These are phyloP conservation scores for Stipa capillata DNA, from an alignment of 176 grass and related monocot genomes.

Conservation along the genomic window DNA sequence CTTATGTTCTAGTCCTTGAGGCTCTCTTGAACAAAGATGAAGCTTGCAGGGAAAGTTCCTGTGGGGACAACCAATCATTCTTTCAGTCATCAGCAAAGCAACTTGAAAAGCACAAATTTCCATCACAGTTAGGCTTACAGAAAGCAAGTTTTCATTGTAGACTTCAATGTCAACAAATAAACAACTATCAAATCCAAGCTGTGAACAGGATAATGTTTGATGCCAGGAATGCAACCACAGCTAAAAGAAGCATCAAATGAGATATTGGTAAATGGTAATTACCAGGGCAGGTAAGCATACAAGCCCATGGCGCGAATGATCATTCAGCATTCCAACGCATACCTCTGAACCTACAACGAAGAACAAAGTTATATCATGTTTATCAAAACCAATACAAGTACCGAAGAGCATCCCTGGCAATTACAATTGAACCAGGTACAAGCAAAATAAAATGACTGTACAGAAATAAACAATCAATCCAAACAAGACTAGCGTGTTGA, in stretches of 20 bases:
- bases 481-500: background rate
- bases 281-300: conserved; percentile 21
- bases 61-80: conserved; percentile 4
- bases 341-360: conserved; percentile 49
- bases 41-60: conserved; percentile 5
- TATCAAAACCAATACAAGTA: background rate
- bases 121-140: background rate
- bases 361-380: conserved; percentile 12
- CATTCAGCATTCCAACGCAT: conserved; percentile 50
- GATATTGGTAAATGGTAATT: conserved; percentile 1
- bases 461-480: background rate
- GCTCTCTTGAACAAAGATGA: conserved; percentile 10
- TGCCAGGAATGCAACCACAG: background rate
- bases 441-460: background rate
- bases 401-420: no score
- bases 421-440: background rate
- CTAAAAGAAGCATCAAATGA: background rate
- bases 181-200: background rate
- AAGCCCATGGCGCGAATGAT: background rate
- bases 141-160: background rate
- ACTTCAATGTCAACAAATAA: background rate
- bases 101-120: background rate
- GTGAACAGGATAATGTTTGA: background rate
- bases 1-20: background rate
- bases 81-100: conserved; percentile 3